Evolutionary conservation across 108 stramenopile species (phyloP), one percentile per base, ranked within the genome.

Genomic region (Cafeteria roenbergensis): DNA sequence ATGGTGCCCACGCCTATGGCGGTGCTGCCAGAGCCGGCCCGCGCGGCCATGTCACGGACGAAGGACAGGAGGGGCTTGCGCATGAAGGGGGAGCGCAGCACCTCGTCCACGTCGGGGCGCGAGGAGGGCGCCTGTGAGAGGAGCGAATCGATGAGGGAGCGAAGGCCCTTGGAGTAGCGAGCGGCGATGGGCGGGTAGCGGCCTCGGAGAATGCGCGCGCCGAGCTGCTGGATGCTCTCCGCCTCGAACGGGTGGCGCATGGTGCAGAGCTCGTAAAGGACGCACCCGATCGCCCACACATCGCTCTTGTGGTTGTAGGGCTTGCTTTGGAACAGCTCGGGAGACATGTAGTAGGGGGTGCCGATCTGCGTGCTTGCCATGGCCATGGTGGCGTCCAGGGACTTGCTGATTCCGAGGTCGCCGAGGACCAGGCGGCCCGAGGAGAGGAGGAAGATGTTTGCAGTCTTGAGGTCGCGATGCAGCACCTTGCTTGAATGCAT

Each of bases 361-460:
- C 83, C 83, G 48, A 84, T 84, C 24, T 76, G 74, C 0, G 83
- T 84, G 54, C 72, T 75, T 1, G 83, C 81, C 32, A 84, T 80
- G 75, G 80, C 80, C 68, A 73, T 79, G 26, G 83, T 78, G 17
- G 73, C 77, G 26, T 82, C 81, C 60, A 84, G 61, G 14, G 75
- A 80, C 71, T 84, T 84, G 36, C 71, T 69, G 51, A 83, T 81
- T 4, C 83, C 83, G 3, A 84, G 73, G 48, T 83, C 83, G 17
- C 82, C 83, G 22, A 84, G 75, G 30, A 80, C 80, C 12, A 83
- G 63, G 8, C 82, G 70, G 2, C 82, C 82, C 32, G 79, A 80
- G 32, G 79, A 78, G 26, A 80, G 58, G 25, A 81, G 32, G 51
- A 81, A 81, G 51, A 81, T 69, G 53, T 81, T 81, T 50, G 75